Base-by-base conservation (phyloP, 1,139 yeast species). In the Saccharomyces pastorianus region DNA sequence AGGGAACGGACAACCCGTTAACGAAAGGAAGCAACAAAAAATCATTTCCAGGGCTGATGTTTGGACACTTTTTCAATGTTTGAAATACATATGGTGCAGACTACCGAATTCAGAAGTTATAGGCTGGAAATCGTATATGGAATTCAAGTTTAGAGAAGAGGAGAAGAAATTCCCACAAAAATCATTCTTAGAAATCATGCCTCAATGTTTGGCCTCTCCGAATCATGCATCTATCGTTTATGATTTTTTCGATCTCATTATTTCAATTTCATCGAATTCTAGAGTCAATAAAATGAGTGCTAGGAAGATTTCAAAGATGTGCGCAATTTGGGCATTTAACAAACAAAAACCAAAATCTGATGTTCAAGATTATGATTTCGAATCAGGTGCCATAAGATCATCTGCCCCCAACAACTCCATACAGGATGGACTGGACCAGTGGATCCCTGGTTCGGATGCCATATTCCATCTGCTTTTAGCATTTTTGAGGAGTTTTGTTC, bases 181-280 rank as follows among this genome's bases (percentile, higher is more conserved):
- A 63, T 88, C 96, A 0, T 89, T 89, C 65, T 72, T 88, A 53
- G 84, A 84, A 51, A 80, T 85, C 53, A 85, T 89, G 88, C 96
- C 96, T 5, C 83, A 83, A 58, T 87, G 95, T 69, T 74, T 88
- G 32, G 80, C 86, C 7, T 85, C 95, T 0, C 88, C 93, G 2
- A 85, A 91, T 8, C 96, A 89, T 73, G 96, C 96, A 0, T 85
- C 93, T 2, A 88, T 90, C 8, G 93, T 88, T 5, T 88, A 87
- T 66, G 95, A 88, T 67, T 90, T 89, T 65, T 79, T 89, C 64
- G 96, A 90, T 65, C 75, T 90, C 50, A 72, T 90, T 52, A 86
- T 89, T 9, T 79, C 89, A n/a, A 72, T 90, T 47, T 84, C 95
- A 0, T 82, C 95, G 13, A 86, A 88, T 69, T 83, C 95, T 2